Conservation (phyloP, 345 rosid species). For the Psidium guajava region DNA sequence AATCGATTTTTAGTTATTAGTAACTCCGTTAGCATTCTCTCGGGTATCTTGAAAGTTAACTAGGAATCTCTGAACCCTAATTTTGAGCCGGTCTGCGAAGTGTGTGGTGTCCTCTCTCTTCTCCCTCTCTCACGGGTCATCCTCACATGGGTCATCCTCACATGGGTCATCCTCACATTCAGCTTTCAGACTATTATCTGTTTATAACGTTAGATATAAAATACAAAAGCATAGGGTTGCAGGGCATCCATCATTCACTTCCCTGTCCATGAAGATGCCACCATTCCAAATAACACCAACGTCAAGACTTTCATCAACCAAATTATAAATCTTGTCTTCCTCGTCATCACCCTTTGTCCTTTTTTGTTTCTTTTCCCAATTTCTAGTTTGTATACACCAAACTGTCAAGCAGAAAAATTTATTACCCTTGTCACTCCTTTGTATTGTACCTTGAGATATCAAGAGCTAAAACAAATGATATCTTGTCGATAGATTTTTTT, state of each 20-base stretch:
- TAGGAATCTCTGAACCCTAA: background rate
- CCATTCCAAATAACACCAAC: background rate
- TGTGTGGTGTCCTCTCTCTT: background rate
- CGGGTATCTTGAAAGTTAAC: background rate
- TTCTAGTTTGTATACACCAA: background rate
- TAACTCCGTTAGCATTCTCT: background rate
- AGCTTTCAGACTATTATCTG: background rate
- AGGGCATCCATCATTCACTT: background rate
- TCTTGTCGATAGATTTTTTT: background rate
- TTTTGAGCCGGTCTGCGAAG: no score
- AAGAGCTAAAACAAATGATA: background rate
- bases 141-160: background rate
- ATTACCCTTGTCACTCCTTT: no score
- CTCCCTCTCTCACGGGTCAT: background rate
- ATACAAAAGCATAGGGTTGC: background rate
- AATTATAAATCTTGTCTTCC: background rate
- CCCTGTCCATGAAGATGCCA: background rate
- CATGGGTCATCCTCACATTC: background rate
- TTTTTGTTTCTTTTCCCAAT: background rate
- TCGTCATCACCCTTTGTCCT: background rate
- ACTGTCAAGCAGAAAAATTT: no score
- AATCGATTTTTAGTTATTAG: background rate
- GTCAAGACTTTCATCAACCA: background rate
- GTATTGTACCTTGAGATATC: no score
- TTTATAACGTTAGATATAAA: background rate